phyloP scores from a whole-genome alignment of 495 filamentous ascomycete genomes.

The Oidiodendron maius region DNA sequence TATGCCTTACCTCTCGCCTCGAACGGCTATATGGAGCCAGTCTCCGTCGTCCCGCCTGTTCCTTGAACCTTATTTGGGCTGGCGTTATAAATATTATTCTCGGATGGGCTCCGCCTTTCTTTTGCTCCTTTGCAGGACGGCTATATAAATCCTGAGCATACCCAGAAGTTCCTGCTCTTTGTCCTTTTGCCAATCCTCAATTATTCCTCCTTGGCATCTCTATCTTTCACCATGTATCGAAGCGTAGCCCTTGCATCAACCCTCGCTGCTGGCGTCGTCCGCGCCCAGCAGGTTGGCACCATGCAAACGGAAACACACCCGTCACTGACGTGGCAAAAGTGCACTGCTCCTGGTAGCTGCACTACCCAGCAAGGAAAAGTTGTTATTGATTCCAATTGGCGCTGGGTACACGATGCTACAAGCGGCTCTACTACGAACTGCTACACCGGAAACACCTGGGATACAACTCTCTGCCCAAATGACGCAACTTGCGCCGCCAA shows the following conservation, averaged over 20 bases:
- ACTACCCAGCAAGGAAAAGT: conserved; percentile 44
- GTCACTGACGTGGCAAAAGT: conserved; percentile 39
- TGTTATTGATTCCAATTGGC: conserved; percentile 62
- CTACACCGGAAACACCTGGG: conserved; percentile 58
- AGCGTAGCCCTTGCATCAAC: conserved; percentile 16
- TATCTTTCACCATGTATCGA: conserved; percentile 10
- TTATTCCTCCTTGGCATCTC: not conserved
- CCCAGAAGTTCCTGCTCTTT: no score
- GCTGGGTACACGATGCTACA: conserved; percentile 47
- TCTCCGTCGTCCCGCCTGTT: no score
- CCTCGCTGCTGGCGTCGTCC: conserved; percentile 11
- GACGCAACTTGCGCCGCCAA: conserved; percentile 47
- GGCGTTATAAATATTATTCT: no score
- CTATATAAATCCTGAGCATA: no score
- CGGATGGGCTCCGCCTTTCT: no score
- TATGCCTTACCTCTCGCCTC: no score
- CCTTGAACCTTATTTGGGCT: no score
- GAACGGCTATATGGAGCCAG: no score
- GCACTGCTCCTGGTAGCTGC: conserved; percentile 30
- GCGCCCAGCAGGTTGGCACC: conserved; percentile 26
- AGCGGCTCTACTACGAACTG: conserved; percentile 50
- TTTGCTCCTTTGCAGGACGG: no score
- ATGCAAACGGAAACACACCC: conserved; percentile 39
- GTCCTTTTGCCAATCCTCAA: not conserved
- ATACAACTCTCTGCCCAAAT: conserved; percentile 47